Conservation (phyloP, 306 rosid genomes). For the Sindora glabra region DNA sequence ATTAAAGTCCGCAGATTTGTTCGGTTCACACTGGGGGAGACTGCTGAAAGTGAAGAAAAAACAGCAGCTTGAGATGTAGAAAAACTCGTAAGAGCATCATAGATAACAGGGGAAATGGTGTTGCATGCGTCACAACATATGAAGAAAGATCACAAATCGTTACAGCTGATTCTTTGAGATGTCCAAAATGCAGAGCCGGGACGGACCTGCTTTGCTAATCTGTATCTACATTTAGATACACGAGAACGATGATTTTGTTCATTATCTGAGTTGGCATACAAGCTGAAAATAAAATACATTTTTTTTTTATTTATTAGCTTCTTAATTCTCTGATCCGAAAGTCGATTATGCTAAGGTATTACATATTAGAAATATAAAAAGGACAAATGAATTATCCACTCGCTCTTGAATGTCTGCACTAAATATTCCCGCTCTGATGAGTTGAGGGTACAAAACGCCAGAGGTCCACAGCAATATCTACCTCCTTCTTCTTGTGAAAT, state of each 20-base stretch:
- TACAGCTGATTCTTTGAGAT: constrained; percentile 27
- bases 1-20: constrained; percentile 83
- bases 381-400: not conserved
- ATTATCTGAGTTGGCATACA: constrained; percentile 24
- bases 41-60: constrained; percentile 26
- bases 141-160: no score
- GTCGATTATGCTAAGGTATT: no score
- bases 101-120: no score
- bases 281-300: constrained; percentile 29
- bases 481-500: constrained; percentile 87
- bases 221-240: constrained; percentile 36
- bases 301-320: constrained; percentile 4
- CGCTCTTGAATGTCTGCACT: constrained; percentile 5
- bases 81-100: not conserved
- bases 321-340: no score
- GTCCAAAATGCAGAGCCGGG: constrained; percentile 26
- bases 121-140: no score
- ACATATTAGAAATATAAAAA: no score
- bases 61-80: constrained; percentile 25
- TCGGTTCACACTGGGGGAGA: constrained; percentile 81
- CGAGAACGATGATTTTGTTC: constrained; percentile 29
- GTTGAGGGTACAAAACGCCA: constrained; percentile 79
- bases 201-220: constrained; percentile 16
- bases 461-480: constrained; percentile 80
- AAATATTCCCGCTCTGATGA: constrained; percentile 18